Percentiles rank a stretch among this genome's conserved stretches.
These are phyloP conservation scores for Geotrichum candidum DNA, from an alignment of 1,139 yeast genomes.

Conservation along the genomic window DNA sequence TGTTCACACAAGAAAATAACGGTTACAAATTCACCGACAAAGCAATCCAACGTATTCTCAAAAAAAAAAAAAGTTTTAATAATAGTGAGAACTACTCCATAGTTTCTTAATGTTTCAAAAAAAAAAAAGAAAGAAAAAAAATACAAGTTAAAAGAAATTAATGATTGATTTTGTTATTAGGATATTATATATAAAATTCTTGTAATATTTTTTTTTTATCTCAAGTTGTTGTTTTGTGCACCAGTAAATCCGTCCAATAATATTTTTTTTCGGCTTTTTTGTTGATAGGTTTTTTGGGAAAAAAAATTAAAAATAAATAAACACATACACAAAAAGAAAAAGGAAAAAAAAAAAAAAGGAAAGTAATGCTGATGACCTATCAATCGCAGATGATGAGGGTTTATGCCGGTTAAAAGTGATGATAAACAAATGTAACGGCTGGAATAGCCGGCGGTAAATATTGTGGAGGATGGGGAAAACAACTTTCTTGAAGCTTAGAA, in stretches of 20 bases:
- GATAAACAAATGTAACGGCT: too few species aligned
- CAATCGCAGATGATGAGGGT: too few species aligned
- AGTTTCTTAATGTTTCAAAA: not conserved
- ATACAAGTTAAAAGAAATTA: not conserved
- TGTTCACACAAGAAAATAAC: too few species aligned
- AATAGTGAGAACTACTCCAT: too few species aligned
- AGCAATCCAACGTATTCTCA: too few species aligned
- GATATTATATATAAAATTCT: not conserved
- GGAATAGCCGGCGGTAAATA: not conserved
- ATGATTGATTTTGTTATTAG: not conserved
- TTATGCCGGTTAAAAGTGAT: too few species aligned
- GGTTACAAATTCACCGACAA: too few species aligned
- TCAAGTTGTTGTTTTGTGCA: not conserved
- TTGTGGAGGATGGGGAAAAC: not conserved
- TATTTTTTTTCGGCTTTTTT: not conserved
- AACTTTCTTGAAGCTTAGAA: not conserved
- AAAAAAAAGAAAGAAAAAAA: constrained; percentile 4
- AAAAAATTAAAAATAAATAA: not conserved
- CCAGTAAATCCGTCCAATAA: not conserved
- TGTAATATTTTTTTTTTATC: not conserved
- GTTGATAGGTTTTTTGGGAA: not conserved
- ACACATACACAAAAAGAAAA: not conserved
- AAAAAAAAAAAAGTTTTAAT: too few species aligned
- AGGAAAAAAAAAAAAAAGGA: not conserved
- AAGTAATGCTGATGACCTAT: not conserved